These are phyloP conservation scores for Bifiguratus adelaidae DNA, from an alignment of 192 early-diverging fungal species.

Conservation along the genomic window DNA sequence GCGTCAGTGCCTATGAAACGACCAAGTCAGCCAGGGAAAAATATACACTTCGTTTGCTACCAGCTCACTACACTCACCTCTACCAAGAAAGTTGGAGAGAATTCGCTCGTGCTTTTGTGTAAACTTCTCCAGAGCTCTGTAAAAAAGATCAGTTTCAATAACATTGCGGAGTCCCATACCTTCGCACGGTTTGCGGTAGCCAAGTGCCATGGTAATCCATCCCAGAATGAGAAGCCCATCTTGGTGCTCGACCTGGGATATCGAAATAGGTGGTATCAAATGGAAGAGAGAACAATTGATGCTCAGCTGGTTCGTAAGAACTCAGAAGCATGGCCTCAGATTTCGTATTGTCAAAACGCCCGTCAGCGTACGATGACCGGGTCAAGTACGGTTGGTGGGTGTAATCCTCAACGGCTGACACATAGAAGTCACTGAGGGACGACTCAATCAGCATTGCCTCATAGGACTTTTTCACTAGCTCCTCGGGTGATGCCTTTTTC, in stretches of 20 bases:
- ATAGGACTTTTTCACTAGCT: neutral
- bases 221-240: constrained; percentile 89
- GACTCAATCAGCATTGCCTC: neutral
- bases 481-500: too few relatives aligned
- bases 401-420: constrained; percentile 53
- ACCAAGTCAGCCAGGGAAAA: too few relatives aligned
- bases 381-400: constrained; percentile 57
- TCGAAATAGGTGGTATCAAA: constrained; percentile 84
- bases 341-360: constrained; percentile 32
- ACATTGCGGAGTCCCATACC: constrained; percentile 10
- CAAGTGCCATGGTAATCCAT: constrained; percentile 91
- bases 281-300: constrained; percentile 62
- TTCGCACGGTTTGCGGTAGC: constrained; percentile 83
- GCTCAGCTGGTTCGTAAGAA: constrained; percentile 51
- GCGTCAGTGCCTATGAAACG: constrained; percentile 60
- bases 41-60: too few relatives aligned
- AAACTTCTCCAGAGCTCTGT: constrained; percentile 63
- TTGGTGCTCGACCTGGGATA: constrained; percentile 80
- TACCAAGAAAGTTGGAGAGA: constrained; percentile 86
- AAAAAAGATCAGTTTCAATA: neutral
- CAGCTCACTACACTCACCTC: constrained; percentile 30
- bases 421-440: constrained; percentile 33
- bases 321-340: constrained; percentile 36
- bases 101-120: constrained; percentile 68
- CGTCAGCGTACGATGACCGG: constrained; percentile 32